Evolutionary conservation across 2,329 filamentous ascomycete genomes (phyloP), one percentile per base, ranked within the genome.

Genomic region (Harringtonia lauricola): DNA sequence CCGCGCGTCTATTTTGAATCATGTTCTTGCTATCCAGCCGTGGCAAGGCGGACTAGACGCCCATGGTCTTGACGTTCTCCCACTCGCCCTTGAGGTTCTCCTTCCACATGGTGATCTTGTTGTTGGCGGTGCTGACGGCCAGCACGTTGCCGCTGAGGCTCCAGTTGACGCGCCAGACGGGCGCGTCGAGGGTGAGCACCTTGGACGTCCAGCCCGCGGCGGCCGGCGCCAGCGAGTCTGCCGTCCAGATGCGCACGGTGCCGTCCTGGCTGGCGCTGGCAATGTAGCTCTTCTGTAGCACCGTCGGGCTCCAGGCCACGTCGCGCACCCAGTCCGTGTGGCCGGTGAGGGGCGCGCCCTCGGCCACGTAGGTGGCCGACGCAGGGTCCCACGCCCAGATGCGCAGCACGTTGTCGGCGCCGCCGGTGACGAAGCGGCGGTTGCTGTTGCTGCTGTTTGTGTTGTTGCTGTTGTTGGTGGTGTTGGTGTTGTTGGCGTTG

Each of bases 91-190:
- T 85, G 55, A 98, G 70, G 61, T 94, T 94, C 75, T 98, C 92
- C 75, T 96, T 98, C 90, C 90, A 98, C 62, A 98, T 65, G 43
- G 83, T 94, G 44, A 98, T 89, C 68, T 94, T 89, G 72, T 98
- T 98, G 66, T 98, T 90, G 22, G 84, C 86, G 33, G 87, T 87
- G 59, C 85, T 92, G 49, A 95, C 87, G 10, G 92, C 92, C 55
- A 98, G 72, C 18, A 96, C 89, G 61, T 98, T 98, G 42, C 92
- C 92, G 63, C 87, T 95, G 59, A 96, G 71, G 55, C 88, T 95
- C 92, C 92, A 98, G 72, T 87, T 95, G 37, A 95, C 92, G 44
- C 92, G 81, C 92, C 92, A 98, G 47, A 95, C 76, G 38, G 89
- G 82, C 5, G 83, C 80, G 49, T 95, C 90, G 55, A 98, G 94